These are phyloP conservation scores for Dichotomocladium elegans DNA, from an alignment of 371 early-diverging fungal genomes.

Conservation along the genomic window DNA sequence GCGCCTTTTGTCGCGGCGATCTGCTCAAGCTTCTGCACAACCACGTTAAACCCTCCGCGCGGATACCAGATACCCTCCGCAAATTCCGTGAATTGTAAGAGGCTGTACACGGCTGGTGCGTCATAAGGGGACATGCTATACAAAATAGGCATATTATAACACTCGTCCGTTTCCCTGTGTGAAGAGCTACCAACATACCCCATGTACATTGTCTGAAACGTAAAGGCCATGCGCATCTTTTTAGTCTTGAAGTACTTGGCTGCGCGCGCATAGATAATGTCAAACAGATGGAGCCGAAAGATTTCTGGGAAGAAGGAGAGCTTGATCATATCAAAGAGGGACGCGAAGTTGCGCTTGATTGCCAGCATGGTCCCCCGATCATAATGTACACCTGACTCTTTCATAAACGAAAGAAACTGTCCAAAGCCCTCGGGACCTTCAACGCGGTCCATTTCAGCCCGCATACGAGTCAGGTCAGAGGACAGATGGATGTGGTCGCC, in stretches of 20 bases:
- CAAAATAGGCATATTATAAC: neutral
- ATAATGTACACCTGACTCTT: slow-evolving; percentile 55
- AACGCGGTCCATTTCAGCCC: slow-evolving; percentile 48
- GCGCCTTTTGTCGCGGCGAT: slow-evolving; percentile 53
- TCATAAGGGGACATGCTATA: slow-evolving; percentile 66
- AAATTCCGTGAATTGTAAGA: slow-evolving; percentile 60
- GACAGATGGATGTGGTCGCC: slow-evolving; percentile 48
- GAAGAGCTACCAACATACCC: no score
- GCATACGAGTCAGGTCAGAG: slow-evolving; percentile 51
- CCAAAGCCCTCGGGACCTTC: slow-evolving; percentile 46
- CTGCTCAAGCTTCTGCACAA: slow-evolving; percentile 46
- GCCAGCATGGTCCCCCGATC: slow-evolving; percentile 43
- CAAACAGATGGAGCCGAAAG: slow-evolving; percentile 49
- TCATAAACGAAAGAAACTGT: slow-evolving; percentile 44
- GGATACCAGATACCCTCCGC: slow-evolving; percentile 69
- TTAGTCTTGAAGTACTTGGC: slow-evolving; percentile 51
- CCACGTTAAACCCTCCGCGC: slow-evolving; percentile 59
- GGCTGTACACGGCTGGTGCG: slow-evolving; percentile 60
- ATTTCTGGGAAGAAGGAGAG: slow-evolving; percentile 35
- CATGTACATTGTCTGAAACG: slow-evolving; percentile 63
- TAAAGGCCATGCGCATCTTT: slow-evolving; percentile 62
- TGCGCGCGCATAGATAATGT: slow-evolving; percentile 46
- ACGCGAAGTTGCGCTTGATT: slow-evolving; percentile 51
- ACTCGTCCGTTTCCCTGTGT: no score
- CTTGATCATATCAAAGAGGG: slow-evolving; percentile 46